phyloP scores from a whole-genome alignment of 176 grass and related monocot genomes.

The Oryza coarctata region DNA sequence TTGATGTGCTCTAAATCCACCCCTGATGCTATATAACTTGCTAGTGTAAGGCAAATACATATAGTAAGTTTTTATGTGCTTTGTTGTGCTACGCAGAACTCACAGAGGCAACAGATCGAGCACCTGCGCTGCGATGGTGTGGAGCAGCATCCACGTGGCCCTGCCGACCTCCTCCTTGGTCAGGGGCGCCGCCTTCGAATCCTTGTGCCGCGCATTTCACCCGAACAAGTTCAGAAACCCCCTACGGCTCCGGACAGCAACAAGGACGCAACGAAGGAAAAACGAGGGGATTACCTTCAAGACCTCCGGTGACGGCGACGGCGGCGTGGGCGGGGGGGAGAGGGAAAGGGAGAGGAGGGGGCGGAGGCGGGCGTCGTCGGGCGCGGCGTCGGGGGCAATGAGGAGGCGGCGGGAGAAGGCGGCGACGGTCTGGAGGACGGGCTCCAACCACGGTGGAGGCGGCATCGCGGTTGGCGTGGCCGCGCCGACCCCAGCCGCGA shows the following conservation, averaged over 20 bases:
- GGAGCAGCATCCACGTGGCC: constrained; percentile 91
- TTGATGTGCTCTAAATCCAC: not conserved
- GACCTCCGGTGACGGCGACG: not conserved
- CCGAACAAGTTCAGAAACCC: constrained; percentile 5
- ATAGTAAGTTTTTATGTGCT: not conserved
- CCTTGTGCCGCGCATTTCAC: constrained; percentile 57
- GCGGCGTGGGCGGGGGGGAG: not conserved
- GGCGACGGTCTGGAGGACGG: constrained; percentile 47
- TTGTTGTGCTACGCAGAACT: constrained; percentile 19
- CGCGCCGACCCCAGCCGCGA: no score
- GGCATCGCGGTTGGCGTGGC: constrained; percentile 18
- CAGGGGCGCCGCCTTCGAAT: constrained; percentile 49
- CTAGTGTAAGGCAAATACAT: not conserved
- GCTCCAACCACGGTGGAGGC: not conserved
- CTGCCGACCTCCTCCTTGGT: constrained; percentile 88
- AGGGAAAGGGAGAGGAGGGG: constrained; percentile 51
- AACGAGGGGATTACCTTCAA: constrained; percentile 24
- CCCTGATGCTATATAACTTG: not conserved
- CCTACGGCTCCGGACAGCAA: not conserved
- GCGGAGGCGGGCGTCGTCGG: constrained; percentile 38
- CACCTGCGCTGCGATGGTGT: constrained; percentile 84
- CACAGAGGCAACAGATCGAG: constrained; percentile 48
- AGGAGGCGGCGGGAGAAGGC: constrained; percentile 53
- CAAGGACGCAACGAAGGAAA: not conserved
- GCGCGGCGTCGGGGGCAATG: constrained; percentile 45